A percentile compares a stretch with the other conserved stretches of the same genome.
phyloP scores from a whole-genome alignment of 1,284 basidiomycete genomes.

The Trichosporon sp. region DNA sequence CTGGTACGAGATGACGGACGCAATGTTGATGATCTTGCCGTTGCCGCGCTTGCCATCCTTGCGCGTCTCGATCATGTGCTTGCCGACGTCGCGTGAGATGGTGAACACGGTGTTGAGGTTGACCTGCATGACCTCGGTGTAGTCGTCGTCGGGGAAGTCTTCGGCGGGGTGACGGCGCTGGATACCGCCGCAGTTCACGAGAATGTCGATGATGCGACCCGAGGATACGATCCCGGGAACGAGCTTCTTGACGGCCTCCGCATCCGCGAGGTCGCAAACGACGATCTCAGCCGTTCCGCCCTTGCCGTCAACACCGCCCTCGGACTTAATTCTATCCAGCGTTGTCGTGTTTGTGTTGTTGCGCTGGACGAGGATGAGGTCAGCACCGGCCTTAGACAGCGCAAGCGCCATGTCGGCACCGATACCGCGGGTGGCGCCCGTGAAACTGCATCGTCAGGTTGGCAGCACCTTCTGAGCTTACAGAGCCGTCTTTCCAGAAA shows the following conservation, averaged over 20 bases:
- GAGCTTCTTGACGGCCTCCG: slow-evolving; percentile 66
- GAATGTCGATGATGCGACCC: slow-evolving; percentile 69
- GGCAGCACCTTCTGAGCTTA: slow-evolving; percentile 40
- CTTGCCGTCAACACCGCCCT: slow-evolving; percentile 45
- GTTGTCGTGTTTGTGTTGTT: slow-evolving; percentile 64
- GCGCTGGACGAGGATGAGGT: slow-evolving; percentile 76
- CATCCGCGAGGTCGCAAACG: slow-evolving; percentile 73
- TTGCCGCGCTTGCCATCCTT: slow-evolving; percentile 39
- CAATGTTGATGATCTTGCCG: slow-evolving; percentile 60
- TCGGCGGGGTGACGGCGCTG: slow-evolving; percentile 81
- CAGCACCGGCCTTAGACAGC: slow-evolving; percentile 67
- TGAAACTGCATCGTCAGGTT: slow-evolving; percentile 39
- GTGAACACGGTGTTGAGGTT: slow-evolving; percentile 59
- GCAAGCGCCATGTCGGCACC: slow-evolving; percentile 57
- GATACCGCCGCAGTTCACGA: slow-evolving; percentile 94
- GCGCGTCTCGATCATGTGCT: slow-evolving; percentile 57
- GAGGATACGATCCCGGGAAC: slow-evolving; percentile 64
- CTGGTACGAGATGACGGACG: slow-evolving; percentile 57
- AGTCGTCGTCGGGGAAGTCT: slow-evolving; percentile 79
- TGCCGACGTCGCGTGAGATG: slow-evolving; percentile 57
- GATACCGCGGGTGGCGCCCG: slow-evolving; percentile 56
- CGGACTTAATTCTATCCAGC: slow-evolving; percentile 62
- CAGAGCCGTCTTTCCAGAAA: slow-evolving; percentile 59
- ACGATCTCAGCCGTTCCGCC: slow-evolving; percentile 57
- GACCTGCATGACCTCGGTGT: slow-evolving; percentile 75